phyloP scores from a whole-genome alignment of 768 basidiomycete species.

The Favolaschia claudopus region DNA sequence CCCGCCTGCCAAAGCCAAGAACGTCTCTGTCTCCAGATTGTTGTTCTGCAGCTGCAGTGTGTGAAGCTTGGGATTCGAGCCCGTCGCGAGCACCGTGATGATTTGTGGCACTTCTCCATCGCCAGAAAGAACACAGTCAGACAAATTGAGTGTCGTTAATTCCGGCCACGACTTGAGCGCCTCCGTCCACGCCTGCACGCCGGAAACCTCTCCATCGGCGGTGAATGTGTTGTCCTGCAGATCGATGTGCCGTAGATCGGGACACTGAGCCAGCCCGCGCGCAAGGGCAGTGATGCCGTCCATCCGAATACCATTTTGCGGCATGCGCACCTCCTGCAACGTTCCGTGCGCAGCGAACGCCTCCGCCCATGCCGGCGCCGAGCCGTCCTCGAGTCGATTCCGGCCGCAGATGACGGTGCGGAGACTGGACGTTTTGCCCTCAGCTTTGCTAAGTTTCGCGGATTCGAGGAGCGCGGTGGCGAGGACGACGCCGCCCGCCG shows the following conservation, averaged over 20 bases:
- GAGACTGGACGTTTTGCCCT: slow-evolving; percentile 76
- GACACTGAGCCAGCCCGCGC: slow-evolving; percentile 72
- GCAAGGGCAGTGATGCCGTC: slow-evolving; percentile 86
- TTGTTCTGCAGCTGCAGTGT: slow-evolving; percentile 90
- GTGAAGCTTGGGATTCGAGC: slow-evolving; percentile 78
- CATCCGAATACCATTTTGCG: slow-evolving; percentile 98
- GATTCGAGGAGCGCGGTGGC: slow-evolving; percentile 85
- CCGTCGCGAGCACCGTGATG: slow-evolving; percentile 65
- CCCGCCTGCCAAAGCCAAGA: slow-evolving; percentile 70
- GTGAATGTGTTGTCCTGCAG: slow-evolving; percentile 92
- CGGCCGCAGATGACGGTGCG: slow-evolving; percentile 89
- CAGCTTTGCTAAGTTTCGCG: slow-evolving; percentile 69
- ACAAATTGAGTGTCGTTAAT: slow-evolving; percentile 84
- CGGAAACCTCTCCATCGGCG: slow-evolving; percentile 59
- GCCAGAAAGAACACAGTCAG: slow-evolving; percentile 87
- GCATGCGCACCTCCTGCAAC: slow-evolving; percentile 87
- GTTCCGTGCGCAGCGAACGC: slow-evolving; percentile 88
- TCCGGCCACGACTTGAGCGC: slow-evolving; percentile 74
- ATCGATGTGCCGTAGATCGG: slow-evolving; percentile 78
- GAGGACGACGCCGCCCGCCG: slow-evolving; percentile 84
- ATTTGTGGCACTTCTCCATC: slow-evolving; percentile 81
- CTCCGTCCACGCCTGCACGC: slow-evolving; percentile 65
- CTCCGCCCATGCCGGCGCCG: slow-evolving; percentile 81
- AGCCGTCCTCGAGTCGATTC: slow-evolving; percentile 94
- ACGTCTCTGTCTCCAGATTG: slow-evolving; percentile 78